These are phyloP conservation scores for Hericium rajendrae DNA, from an alignment of 768 basidiomycete species.

Conservation along the genomic window DNA sequence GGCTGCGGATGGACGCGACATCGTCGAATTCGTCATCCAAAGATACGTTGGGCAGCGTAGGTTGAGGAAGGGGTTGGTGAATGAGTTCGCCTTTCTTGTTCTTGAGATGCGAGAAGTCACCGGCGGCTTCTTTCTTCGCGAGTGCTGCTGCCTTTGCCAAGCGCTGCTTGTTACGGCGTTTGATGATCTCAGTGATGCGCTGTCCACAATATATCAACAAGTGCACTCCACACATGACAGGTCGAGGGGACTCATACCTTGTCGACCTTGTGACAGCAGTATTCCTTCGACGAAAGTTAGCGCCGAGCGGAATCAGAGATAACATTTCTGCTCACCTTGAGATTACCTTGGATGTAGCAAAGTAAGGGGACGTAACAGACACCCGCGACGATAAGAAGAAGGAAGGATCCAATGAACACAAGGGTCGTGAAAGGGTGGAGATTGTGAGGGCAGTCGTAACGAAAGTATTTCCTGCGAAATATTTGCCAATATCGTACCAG, in stretches of 20 bases:
- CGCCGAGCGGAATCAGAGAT: slow-evolving; percentile 1
- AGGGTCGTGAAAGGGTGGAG: slow-evolving; percentile 81
- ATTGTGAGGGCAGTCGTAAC: slow-evolving; percentile 78
- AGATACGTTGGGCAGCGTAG: slow-evolving; percentile 88
- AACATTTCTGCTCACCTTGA: slow-evolving; percentile 55
- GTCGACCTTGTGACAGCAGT: slow-evolving; percentile 97
- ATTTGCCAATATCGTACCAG: slow-evolving; percentile 68
- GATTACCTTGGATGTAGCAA: slow-evolving; percentile 91
- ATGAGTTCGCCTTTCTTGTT: slow-evolving; percentile 86
- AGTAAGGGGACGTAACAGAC: slow-evolving; percentile 90
- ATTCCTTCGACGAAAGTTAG: slow-evolving; percentile 49
- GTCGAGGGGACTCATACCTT: slow-evolving; percentile 45
- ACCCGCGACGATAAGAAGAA: slow-evolving; percentile 76
- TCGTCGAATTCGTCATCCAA: slow-evolving; percentile 68
- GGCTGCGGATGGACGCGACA: slow-evolving; percentile 44
- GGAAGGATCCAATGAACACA: slow-evolving; percentile 76
- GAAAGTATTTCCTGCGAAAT: slow-evolving; percentile 61
- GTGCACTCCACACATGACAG: background rate
- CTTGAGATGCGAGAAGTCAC: slow-evolving; percentile 85
- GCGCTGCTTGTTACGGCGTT: slow-evolving; percentile 81
- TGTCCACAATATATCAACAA: slow-evolving; percentile 19
- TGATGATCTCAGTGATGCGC: slow-evolving; percentile 92
- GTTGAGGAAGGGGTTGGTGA: slow-evolving; percentile 78
- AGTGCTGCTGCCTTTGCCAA: slow-evolving; percentile 69
- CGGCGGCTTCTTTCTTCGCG: slow-evolving; percentile 85